Evolutionary conservation across 1,284 basidiomycete species (phyloP), one percentile per base, ranked within the genome.

Genomic region (Hortiboletus rubellus): DNA sequence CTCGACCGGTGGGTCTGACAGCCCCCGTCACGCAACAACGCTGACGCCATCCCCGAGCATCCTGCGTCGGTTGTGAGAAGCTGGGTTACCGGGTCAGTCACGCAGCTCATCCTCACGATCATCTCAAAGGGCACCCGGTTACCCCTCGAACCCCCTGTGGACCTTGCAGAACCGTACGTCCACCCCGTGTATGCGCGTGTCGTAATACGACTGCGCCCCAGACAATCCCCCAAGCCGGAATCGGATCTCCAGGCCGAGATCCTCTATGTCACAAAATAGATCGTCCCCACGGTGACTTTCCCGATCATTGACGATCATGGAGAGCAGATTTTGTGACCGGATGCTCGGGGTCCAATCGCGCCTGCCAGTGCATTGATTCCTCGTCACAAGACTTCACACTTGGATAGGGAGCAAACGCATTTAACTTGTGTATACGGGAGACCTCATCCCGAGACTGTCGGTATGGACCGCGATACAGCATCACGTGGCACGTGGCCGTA

Each of bases 181-280:
- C 30, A 10, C 18, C 22, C 22, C 22, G 22, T 45, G 9, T 27
- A 11, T 18, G 34, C 27, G 15, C 33, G 30, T 18, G 24, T 46
- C 57, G 59, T 38, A 49, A 47, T 36, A 54, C 27, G 22, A 46
- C 11, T 33, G 59, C 30, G 31, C 22, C 22, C 0, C 66, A 85
- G 83, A 37, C 72, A 74, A 54, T 74, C 80, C 43, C 69, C 82
- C 7, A 92, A 91, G 66, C 84, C 88, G 3, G 95, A 98, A 68
- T 83, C 94, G 34, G 94, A 98, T 2, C 22, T 99, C 36, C 94
- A 97, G 74, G 92, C 91, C 33, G 96, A 99, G 81, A 99, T 99
- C 64, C 88, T 96, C 24, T 93, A 94, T 50, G 98, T 99, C 70
- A 85, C 99, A 72, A 97, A 98, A 77, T 96, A 99, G 75, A 99